Evolutionary conservation across 208 protist genomes (phyloP).

Genomic region (Leishmania martiniquensis): DNA sequence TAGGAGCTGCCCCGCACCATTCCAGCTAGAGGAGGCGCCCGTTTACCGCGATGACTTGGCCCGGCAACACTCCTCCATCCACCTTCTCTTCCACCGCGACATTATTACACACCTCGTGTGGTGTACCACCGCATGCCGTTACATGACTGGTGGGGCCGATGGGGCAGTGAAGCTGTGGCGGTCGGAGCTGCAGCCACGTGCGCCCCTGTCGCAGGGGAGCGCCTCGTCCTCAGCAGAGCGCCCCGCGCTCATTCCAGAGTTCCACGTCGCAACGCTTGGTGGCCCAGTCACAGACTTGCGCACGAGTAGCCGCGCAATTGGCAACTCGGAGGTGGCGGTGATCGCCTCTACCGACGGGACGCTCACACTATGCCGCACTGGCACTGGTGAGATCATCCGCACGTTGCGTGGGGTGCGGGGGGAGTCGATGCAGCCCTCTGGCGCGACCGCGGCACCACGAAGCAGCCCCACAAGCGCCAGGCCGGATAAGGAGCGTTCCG

Average conservation of each 20-base stretch:
- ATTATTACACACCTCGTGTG: conserved; percentile 67
- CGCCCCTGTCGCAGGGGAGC: background rate
- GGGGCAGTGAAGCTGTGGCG: conserved; percentile 89
- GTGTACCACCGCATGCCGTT: conserved; percentile 53
- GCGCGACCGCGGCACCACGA: background rate
- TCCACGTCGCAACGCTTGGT: conserved; percentile 62
- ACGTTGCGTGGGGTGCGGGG: conserved; percentile 70
- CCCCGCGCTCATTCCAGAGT: conserved; percentile 63
- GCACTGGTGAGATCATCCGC: conserved; percentile 75
- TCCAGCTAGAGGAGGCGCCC: conserved; percentile 35
- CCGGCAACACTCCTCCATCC: conserved; percentile 66
- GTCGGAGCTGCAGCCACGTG: conserved; percentile 55
- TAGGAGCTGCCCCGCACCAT: conserved; percentile 30
- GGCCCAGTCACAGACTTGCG: conserved; percentile 72
- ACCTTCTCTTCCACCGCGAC: conserved; percentile 78
- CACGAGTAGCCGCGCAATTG: conserved; percentile 48
- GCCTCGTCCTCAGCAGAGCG: background rate
- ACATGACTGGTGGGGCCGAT: conserved; percentile 74
- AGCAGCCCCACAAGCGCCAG: conserved; percentile 9
- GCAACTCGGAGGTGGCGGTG: conserved; percentile 79
- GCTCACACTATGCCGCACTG: conserved; percentile 71
- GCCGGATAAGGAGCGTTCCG: background rate
- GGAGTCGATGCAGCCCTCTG: conserved; percentile 25
- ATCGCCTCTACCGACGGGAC: conserved; percentile 80
- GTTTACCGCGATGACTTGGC: conserved; percentile 69